Percentiles rank a stretch among this genome's conserved stretches.
phyloP scores from a whole-genome alignment of 2,329 filamentous ascomycete genomes.

The Aspergillus sp. region DNA sequence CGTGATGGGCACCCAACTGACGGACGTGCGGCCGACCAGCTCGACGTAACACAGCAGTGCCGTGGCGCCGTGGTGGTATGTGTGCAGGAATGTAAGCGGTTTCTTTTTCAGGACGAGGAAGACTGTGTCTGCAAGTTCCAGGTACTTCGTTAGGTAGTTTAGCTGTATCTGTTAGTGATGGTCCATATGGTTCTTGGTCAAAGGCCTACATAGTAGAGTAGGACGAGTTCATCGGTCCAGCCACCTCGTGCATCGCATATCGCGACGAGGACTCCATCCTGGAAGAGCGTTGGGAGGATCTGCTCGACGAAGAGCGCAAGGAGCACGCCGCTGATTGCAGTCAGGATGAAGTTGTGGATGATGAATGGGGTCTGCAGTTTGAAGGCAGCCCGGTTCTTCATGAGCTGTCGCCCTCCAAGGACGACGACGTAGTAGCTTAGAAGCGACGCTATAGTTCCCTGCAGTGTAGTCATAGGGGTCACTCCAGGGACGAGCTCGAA shows the following conservation, averaged over 20 bases:
- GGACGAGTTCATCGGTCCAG: slow-evolving; percentile 90
- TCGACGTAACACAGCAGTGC: slow-evolving; percentile 98
- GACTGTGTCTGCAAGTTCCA: slow-evolving; percentile 91
- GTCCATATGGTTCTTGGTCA: not conserved
- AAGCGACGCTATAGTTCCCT: slow-evolving; percentile 76
- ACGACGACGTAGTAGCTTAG: slow-evolving; percentile 89
- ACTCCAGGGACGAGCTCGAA: slow-evolving; percentile 79
- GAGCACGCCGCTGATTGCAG: slow-evolving; percentile 75
- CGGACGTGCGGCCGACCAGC: slow-evolving; percentile 85
- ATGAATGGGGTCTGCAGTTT: slow-evolving; percentile 89
- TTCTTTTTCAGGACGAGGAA: slow-evolving; percentile 99
- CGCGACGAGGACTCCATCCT: slow-evolving; percentile 80
- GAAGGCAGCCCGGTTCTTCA: slow-evolving; percentile 82
- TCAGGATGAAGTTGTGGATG: slow-evolving; percentile 95
- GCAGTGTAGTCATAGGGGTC: slow-evolving; percentile 88
- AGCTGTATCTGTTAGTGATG: slow-evolving; percentile 57
- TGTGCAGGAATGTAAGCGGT: slow-evolving; percentile 97
- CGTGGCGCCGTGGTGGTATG: slow-evolving; percentile 96
- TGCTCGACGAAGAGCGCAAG: slow-evolving; percentile 88
- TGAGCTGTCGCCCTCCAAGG: slow-evolving; percentile 86
- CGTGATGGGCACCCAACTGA: slow-evolving; percentile 91
- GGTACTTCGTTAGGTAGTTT: slow-evolving; percentile 97
- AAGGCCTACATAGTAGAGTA: slow-evolving; percentile 87
- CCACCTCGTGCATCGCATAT: slow-evolving; percentile 78
- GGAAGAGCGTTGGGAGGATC: slow-evolving; percentile 76